Base-by-base conservation (phyloP, 2,329 filamentous ascomycete species). In the Cadophora sp. region DNA sequence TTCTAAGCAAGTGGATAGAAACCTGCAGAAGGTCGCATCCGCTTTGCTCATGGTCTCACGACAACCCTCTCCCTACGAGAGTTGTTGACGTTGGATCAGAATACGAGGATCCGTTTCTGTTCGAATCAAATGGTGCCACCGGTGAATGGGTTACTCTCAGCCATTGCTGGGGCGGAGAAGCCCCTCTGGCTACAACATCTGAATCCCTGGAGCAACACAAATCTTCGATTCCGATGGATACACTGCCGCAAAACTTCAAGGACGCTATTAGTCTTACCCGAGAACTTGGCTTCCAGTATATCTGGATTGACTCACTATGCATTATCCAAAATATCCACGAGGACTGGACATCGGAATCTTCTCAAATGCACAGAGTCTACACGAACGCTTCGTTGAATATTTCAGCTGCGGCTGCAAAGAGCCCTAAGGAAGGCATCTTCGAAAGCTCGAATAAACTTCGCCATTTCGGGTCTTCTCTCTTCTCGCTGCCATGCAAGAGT, bases 221-320 rank as follows among this genome's bases (percentile, higher is more conserved):
- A 8, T 9, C 18, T 39, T 55, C n/a, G 4, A 70, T 70, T 39
- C 1, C 41, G 9, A 24, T 65, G 3, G 45, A 30, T 18, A n/a
- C 59, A 24, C 55, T 66, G 18, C 62, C 64, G 14, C 36, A 41
- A 24, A 71, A 59, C 22, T 71, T 72, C 27, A 9, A 45, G 24
- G 69, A 71, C 43, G 69, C 69, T 2, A 33, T 72, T 9, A 30
- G 22, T 9, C 16, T 70, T 4, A 59, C 64, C 22, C 41, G 63
- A 36, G 45, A 53, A 43, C 48, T 72, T 6, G 48, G 48, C 6
- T 24, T 53, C 16, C 53, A 48, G 6, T 71, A 65, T 30, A 64
- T 72, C 5, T 71, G 66, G 66, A 70, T 72, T 9, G 68, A 72
- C 33, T 68, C 69, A 3, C 48, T 72, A 1, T 71, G 67, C 24